These are phyloP conservation scores for Chrysanthemum lavandulifolium DNA, from an alignment of 129 eudicot genomes.

Conservation along the genomic window DNA sequence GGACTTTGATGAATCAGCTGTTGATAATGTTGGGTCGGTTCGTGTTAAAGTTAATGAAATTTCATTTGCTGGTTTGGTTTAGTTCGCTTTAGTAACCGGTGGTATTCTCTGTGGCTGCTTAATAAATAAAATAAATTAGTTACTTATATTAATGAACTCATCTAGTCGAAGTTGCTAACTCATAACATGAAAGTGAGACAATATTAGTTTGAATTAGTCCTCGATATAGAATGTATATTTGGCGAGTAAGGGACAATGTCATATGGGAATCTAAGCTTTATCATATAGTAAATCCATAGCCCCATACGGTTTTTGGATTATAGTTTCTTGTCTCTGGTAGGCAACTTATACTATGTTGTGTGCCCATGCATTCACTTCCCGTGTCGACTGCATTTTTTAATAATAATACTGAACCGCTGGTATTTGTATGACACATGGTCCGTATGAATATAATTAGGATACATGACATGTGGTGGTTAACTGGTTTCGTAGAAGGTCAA, in stretches of 20 bases:
- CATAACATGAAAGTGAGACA: too few species aligned
- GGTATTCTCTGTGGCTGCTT: background rate
- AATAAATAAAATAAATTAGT: too few species aligned
- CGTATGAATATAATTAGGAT: background rate
- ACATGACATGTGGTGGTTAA: too few species aligned
- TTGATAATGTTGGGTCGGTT: background rate
- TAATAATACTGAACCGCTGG: background rate
- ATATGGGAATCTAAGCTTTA: slow-evolving; percentile 4
- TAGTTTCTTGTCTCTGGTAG: slow-evolving; percentile 18
- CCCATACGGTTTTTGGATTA: slow-evolving; percentile 4
- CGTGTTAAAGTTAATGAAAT: background rate
- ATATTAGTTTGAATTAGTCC: too few species aligned
- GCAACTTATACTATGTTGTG: slow-evolving; percentile 9
- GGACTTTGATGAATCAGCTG: slow-evolving; percentile 14
- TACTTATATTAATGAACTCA: too few species aligned
- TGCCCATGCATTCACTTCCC: background rate
- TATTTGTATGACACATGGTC: background rate
- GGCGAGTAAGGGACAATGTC: slow-evolving; percentile 7
- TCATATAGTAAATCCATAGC: background rate
- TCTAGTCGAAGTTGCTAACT: too few species aligned
- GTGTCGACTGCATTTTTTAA: background rate
- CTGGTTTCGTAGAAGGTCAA: too few species aligned
- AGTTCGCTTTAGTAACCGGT: background rate
- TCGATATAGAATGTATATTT: background rate
- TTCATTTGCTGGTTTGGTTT: background rate